phyloP scores from a whole-genome alignment of 1,139 yeast genomes.

The Debaryomyces sp. region DNA sequence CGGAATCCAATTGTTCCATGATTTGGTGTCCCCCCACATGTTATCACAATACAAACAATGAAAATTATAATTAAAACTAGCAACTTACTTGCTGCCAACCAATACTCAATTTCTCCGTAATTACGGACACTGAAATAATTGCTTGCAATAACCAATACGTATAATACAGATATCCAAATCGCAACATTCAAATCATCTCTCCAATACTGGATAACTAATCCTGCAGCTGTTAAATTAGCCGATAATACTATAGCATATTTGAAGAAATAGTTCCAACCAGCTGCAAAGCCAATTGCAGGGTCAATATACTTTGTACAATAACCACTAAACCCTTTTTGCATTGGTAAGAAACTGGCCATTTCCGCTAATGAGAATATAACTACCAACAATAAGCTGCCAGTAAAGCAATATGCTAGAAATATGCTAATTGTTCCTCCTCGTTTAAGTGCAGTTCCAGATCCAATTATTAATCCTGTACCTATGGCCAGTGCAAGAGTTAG shows the following conservation, averaged over 20 bases:
- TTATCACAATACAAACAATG: constrained; percentile 47
- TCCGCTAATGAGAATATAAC: constrained; percentile 64
- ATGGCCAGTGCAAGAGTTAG: constrained; percentile 67
- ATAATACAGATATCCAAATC: constrained; percentile 77
- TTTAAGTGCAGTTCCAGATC: constrained; percentile 51
- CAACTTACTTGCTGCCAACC: constrained; percentile 65
- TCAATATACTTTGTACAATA: constrained; percentile 62
- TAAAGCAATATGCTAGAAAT: constrained; percentile 63
- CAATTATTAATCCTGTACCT: constrained; percentile 64
- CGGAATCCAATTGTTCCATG: constrained; percentile 81
- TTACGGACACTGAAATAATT: constrained; percentile 47
- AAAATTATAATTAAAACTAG: constrained; percentile 67
- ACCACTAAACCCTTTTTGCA: constrained; percentile 19
- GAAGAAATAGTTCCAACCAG: constrained; percentile 86
- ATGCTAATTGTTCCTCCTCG: constrained; percentile 73
- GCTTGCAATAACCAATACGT: constrained; percentile 35
- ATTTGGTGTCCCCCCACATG: constrained; percentile 55
- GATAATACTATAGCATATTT: constrained; percentile 86
- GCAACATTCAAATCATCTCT: constrained; percentile 70
- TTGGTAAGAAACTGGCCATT: constrained; percentile 56
- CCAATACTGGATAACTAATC: constrained; percentile 78
- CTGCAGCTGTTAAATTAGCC: constrained; percentile 79
- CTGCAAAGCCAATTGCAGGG: constrained; percentile 75
- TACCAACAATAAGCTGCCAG: constrained; percentile 64
- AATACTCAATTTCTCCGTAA: constrained; percentile 50